A percentile compares a stretch with the other conserved stretches of the same genome.
phyloP scores from a whole-genome alignment of 495 filamentous ascomycete species.

The Aspergillus indologenus region DNA sequence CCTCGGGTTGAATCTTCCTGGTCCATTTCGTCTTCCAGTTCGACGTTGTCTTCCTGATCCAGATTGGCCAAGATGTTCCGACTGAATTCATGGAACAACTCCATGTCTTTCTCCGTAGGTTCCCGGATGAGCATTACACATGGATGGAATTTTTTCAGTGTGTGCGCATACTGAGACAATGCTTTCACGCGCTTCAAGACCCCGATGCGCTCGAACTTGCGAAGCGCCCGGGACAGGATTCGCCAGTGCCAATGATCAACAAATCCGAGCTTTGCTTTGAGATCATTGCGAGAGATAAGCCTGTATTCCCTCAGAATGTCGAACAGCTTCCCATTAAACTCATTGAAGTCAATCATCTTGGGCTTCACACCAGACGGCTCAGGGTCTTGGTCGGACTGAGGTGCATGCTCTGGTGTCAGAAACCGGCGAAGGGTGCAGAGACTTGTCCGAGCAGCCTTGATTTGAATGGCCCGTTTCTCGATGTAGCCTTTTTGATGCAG shows the following conservation, averaged over 20 bases:
- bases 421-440: constrained; percentile 62
- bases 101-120: constrained; percentile 63
- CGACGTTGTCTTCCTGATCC: constrained; percentile 39
- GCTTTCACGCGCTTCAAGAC: constrained; percentile 68
- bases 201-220: constrained; percentile 67
- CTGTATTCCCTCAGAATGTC: constrained; percentile 42
- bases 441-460: constrained; percentile 65
- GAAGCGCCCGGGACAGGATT: constrained; percentile 62
- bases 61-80: constrained; percentile 27
- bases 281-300: constrained; percentile 55
- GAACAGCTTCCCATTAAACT: constrained; percentile 45
- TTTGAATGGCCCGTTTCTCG: constrained; percentile 68
- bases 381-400: constrained; percentile 11
- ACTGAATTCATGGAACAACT: constrained; percentile 49
- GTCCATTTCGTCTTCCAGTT: constrained; percentile 40
- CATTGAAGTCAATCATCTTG: constrained; percentile 41
- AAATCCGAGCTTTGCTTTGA: constrained; percentile 61
- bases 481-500: constrained; percentile 80
- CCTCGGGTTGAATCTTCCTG: background rate
- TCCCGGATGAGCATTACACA: constrained; percentile 75
- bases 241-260: constrained; percentile 62
- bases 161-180: constrained; percentile 40
- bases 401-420: constrained; percentile 25
- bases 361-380: constrained; percentile 1
- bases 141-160: constrained; percentile 35